phyloP scores from a whole-genome alignment of 805 yeast species.

The Kazachstania bromeliacearum region DNA sequence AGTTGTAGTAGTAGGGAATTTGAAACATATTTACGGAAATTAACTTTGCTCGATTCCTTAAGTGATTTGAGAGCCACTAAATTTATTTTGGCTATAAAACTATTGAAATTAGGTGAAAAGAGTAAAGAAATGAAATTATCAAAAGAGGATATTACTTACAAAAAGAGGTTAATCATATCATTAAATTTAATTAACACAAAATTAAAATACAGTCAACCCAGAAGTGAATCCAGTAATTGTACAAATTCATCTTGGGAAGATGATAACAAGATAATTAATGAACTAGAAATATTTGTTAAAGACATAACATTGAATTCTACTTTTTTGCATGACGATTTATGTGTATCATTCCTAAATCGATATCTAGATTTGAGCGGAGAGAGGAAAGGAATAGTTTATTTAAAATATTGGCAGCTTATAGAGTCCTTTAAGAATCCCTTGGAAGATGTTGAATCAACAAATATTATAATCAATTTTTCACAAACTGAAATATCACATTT shows the following conservation, averaged over 20 bases:
- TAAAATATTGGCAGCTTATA: conserved; percentile 60
- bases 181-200: conserved; percentile 22
- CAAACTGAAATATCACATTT: conserved; percentile 22
- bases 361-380: conserved; percentile 8
- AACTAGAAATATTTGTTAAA: conserved; percentile 11
- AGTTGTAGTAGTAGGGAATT: conserved; percentile 17
- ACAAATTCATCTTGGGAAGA: conserved; percentile 1
- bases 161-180: conserved; percentile 17
- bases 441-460: conserved; percentile 33
- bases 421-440: conserved; percentile 66
- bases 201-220: conserved; percentile 7
- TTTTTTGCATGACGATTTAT: conserved; percentile 12
- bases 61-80: conserved; percentile 13
- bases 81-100: conserved; percentile 12
- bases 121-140: background rate
- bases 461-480: conserved; percentile 17
- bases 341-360: conserved; percentile 11
- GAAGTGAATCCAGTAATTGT: background rate
- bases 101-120: conserved; percentile 9
- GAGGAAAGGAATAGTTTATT: conserved; percentile 19
- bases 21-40: conserved; percentile 19
- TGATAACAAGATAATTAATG: conserved; percentile 8
- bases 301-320: conserved; percentile 14
- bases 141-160: conserved; percentile 5
- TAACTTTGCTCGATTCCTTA: conserved; percentile 14